Evolutionary conservation across 2,329 filamentous ascomycete species (phyloP), one percentile per base, ranked within the genome.

Genomic region (Penicillium sp.): DNA sequence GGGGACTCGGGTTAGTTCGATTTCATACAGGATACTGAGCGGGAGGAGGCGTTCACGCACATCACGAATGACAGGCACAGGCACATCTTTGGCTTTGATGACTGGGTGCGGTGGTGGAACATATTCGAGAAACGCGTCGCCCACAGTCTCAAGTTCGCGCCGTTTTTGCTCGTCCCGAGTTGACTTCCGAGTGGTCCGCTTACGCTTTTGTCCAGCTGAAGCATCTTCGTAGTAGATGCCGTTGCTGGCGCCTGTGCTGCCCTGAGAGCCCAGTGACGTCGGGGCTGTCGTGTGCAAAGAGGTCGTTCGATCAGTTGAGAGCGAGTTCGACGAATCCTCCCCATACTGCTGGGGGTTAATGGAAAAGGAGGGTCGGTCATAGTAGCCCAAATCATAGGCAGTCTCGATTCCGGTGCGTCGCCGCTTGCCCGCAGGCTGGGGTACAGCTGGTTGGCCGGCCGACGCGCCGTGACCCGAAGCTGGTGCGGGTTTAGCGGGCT

Each of bases 281-380:
- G 92, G 88, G 44, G 93, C 93, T 0, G 93, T 97, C 3, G 92
- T 95, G 69, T 93, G 87, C 56, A 93, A 80, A 16, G 91, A 95
- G 31, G 89, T 89, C 14, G 91, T 96, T 62, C 91, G 86, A 74
- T 93, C 92, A 64, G 89, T 95, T 4, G 92, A 96, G 54, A 88
- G 82, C 13, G 90, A 92, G 45, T 90, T 89, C 50, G 84, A 87
- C 14, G 85, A 84, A 14, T 86, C 85, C 46, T 84, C 82, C 61
- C 87, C 84, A 67, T 89, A 86, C 60, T 86, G 85, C 50, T 90
- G 88, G 27, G 89, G 89, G 69, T 89, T 86, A 56, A 89, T 88
- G 4, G 92, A 93, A 73, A 88, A 90, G 43, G 86, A 85, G 73
- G 86, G 76, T 70, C 83, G 83, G 72, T 88, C 84, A 71, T 93